Conservation (phyloP, 129 eudicot species). For the Chrysanthemum lavandulifolium region DNA sequence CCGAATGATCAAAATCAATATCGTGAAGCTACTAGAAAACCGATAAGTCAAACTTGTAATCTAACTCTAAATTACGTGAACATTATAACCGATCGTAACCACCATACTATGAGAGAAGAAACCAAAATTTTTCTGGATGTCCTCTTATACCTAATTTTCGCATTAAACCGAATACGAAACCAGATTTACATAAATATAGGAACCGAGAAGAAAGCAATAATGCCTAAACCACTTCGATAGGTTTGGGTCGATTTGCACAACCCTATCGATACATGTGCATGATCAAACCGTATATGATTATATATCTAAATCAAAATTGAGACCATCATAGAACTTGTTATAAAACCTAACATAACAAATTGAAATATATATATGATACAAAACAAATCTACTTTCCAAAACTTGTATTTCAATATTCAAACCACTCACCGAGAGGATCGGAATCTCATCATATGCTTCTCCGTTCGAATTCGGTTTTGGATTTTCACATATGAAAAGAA, state of each 20-base stretch:
- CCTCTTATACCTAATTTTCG: too few species aligned
- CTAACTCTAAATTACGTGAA: too few species aligned
- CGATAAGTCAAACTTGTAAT: too few species aligned
- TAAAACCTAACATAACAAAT: slow-evolving; percentile 8
- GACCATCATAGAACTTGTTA: not conserved
- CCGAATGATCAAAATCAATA: too few species aligned
- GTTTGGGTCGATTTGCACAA: not conserved
- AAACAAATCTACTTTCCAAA: slow-evolving; percentile 10
- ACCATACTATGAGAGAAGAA: too few species aligned
- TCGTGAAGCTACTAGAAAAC: too few species aligned
- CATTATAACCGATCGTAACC: too few species aligned
- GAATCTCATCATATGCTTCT: not conserved
- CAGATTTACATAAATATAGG: not conserved
- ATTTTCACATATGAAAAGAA: slow-evolving; percentile 73
- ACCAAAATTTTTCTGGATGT: too few species aligned
- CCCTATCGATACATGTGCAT: not conserved
- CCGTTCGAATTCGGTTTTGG: slow-evolving; percentile 52
- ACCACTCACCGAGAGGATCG: too few species aligned
- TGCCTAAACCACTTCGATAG: not conserved
- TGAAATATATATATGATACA: slow-evolving; percentile 18
- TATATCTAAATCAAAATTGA: too few species aligned
- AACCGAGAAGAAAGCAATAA: not conserved
- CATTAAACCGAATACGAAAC: not conserved
- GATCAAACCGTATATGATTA: not conserved
- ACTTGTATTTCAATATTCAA: slow-evolving; percentile 9